Evolutionary conservation across 176 grass and related monocot species (phyloP).

Genomic region (Tillandsia leiboldiana): DNA sequence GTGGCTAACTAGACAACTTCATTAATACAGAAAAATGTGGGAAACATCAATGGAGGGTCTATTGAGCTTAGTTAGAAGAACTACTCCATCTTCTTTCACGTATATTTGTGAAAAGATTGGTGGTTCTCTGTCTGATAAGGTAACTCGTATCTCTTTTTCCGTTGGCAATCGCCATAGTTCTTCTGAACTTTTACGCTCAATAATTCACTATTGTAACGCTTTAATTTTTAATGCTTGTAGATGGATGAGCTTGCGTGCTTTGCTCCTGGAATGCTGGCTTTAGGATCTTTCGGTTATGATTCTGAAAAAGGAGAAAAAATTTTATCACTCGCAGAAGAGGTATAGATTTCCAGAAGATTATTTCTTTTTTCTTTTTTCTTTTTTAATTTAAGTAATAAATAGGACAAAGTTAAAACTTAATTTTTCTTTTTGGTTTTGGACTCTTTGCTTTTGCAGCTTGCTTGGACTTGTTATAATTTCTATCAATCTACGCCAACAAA

Average conservation of each 20-base stretch:
- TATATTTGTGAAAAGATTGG: conserved; percentile 98
- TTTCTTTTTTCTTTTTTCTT: background rate
- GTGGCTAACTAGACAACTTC: background rate
- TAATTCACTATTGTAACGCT: background rate
- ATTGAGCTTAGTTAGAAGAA: conserved; percentile 71
- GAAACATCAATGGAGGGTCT: conserved; percentile 99
- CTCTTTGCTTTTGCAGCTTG: conserved; percentile 48
- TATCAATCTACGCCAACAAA: conserved; percentile 92
- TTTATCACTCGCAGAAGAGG: conserved; percentile 95
- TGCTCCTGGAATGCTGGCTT: conserved; percentile 93
- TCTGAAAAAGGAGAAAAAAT: conserved; percentile 74
- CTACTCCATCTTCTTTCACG: conserved; percentile 73
- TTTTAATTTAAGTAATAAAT: background rate
- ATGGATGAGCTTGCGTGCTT: conserved; percentile 99
- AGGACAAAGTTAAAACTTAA: background rate
- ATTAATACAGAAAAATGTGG: conserved; percentile 79
- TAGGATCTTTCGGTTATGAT: conserved; percentile 87
- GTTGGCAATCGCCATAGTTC: background rate
- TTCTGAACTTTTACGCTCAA: background rate
- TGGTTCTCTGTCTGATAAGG: conserved; percentile 80
- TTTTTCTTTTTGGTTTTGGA: background rate
- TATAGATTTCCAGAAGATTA: conserved; percentile 15
- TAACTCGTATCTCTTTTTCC: conserved; percentile 19
- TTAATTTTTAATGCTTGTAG: conserved; percentile 35
- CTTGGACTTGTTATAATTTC: conserved; percentile 97